Percentiles rank a stretch among this genome's conserved stretches.
These are phyloP conservation scores for Astrephomene gubernaculifera DNA, from an alignment of 139 green algal species.

Conservation along the genomic window DNA sequence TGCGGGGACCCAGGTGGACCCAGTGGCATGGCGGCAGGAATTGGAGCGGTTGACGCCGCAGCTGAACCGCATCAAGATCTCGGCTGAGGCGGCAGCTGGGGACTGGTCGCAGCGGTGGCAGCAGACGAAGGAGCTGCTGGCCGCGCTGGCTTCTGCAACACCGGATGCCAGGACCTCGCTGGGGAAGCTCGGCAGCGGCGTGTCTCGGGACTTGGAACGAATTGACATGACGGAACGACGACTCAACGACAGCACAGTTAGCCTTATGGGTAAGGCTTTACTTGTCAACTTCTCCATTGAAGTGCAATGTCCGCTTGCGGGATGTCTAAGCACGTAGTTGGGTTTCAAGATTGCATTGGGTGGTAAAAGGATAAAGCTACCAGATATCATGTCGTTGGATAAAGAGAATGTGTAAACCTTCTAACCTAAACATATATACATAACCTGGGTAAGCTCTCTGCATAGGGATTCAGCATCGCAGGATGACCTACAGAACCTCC, in stretches of 20 bases:
- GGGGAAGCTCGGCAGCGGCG: neutral
- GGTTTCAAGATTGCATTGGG: too few species aligned
- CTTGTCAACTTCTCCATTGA: too few species aligned
- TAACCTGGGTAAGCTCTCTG: too few species aligned
- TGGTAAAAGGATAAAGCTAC: too few species aligned
- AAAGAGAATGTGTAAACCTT: too few species aligned
- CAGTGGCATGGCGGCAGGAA: conserved; percentile 54
- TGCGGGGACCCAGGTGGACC: conserved; percentile 40
- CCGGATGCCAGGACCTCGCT: neutral
- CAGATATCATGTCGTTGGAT: too few species aligned
- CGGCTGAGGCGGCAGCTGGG: conserved; percentile 18
- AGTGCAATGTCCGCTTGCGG: too few species aligned
- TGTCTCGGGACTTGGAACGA: conserved; percentile 24
- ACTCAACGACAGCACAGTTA: conserved; percentile 13
- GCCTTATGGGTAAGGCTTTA: conserved; percentile 25
- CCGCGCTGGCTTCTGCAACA: neutral
- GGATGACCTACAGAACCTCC: too few species aligned
- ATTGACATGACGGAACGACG: conserved; percentile 37
- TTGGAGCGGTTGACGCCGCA: conserved; percentile 55
- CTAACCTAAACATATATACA: too few species aligned
- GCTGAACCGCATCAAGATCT: conserved; percentile 48
- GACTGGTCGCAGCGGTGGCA: conserved; percentile 53
- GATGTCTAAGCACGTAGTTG: too few species aligned
- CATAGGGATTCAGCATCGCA: too few species aligned
- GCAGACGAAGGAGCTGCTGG: conserved; percentile 37